A percentile compares a stretch with the other conserved stretches of the same genome.
Conservation (phyloP, 106 monocot genomes). For the Apostasia shenzhenica region DNA sequence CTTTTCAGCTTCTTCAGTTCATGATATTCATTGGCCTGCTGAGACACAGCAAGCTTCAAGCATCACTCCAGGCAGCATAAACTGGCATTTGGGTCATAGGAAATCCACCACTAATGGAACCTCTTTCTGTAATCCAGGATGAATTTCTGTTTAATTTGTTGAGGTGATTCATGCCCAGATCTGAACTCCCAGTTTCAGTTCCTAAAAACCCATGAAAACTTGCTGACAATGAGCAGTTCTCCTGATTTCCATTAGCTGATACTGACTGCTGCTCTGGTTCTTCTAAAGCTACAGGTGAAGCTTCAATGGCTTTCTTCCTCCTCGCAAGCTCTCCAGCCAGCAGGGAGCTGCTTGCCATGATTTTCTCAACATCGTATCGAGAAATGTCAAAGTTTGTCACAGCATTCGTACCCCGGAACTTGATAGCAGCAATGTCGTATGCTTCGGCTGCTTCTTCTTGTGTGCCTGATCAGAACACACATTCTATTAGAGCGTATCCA, state of each 20-base stretch:
- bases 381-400: slow-evolving; percentile 52
- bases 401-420: slow-evolving; percentile 51
- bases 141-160: background rate
- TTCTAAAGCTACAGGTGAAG: background rate
- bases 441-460: slow-evolving; percentile 72
- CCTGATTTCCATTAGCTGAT: background rate
- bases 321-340: background rate
- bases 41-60: slow-evolving; percentile 1
- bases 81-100: slow-evolving; percentile 6
- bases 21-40: slow-evolving; percentile 1
- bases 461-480: slow-evolving; percentile 17
- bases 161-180: background rate
- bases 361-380: slow-evolving; percentile 32
- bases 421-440: slow-evolving; percentile 65
- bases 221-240: background rate
- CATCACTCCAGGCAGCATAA: slow-evolving; percentile 17
- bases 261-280: background rate
- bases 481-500: too few species aligned
- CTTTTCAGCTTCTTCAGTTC: background rate
- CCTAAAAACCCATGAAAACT: slow-evolving; percentile 3
- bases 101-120: background rate
- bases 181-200: background rate
- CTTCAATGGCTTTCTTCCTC: background rate
- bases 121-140: background rate
- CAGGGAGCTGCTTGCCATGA: slow-evolving; percentile 3